Percentiles rank a stretch among this genome's conserved stretches.
These are phyloP conservation scores for Aspergillus sp. DNA, from an alignment of 2,329 filamentous ascomycete genomes.

Conservation along the genomic window DNA sequence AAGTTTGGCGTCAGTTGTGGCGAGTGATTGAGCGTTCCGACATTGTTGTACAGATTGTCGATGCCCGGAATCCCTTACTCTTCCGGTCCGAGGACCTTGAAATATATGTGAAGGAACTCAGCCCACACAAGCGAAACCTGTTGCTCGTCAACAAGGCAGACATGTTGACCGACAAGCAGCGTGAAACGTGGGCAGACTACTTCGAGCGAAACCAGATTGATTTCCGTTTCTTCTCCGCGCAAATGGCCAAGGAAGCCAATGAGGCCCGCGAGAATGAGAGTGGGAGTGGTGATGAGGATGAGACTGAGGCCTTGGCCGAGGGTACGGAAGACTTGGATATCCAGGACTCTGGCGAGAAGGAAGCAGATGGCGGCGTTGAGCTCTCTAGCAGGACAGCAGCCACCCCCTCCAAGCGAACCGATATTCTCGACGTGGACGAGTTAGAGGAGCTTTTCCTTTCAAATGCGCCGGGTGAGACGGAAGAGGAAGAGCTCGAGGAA, in stretches of 20 bases:
- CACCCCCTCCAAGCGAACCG: slow-evolving; percentile 53
- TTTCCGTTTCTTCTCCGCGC: slow-evolving; percentile 95
- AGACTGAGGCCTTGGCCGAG: slow-evolving; percentile 32
- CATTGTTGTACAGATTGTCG: slow-evolving; percentile 95
- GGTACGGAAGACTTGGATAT: slow-evolving; percentile 17
- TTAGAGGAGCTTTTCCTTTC: slow-evolving; percentile 83
- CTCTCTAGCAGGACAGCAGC: slow-evolving; percentile 15
- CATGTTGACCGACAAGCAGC: slow-evolving; percentile 91
- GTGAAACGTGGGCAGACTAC: slow-evolving; percentile 81
- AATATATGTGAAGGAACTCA: slow-evolving; percentile 88
- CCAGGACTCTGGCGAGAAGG: slow-evolving; percentile 30
- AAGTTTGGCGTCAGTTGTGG: slow-evolving; percentile 98
- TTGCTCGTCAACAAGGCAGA: slow-evolving; percentile 97
- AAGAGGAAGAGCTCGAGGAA: slow-evolving; percentile 46
- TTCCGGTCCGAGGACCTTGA: slow-evolving; percentile 95
- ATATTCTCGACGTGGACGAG: slow-evolving; percentile 90
- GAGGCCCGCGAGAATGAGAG: slow-evolving; percentile 66
- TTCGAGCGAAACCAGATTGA: slow-evolving; percentile 78
- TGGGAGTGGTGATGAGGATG: slow-evolving; percentile 41
- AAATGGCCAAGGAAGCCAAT: slow-evolving; percentile 83
- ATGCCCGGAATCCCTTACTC: slow-evolving; percentile 89
- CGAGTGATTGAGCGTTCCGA: slow-evolving; percentile 96
- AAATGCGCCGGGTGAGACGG: slow-evolving; percentile 62
- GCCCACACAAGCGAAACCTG: slow-evolving; percentile 83
- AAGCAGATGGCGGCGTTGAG: slow-evolving; percentile 28